phyloP scores from a whole-genome alignment of 768 basidiomycete species.

The Ephemerocybe angulata region DNA sequence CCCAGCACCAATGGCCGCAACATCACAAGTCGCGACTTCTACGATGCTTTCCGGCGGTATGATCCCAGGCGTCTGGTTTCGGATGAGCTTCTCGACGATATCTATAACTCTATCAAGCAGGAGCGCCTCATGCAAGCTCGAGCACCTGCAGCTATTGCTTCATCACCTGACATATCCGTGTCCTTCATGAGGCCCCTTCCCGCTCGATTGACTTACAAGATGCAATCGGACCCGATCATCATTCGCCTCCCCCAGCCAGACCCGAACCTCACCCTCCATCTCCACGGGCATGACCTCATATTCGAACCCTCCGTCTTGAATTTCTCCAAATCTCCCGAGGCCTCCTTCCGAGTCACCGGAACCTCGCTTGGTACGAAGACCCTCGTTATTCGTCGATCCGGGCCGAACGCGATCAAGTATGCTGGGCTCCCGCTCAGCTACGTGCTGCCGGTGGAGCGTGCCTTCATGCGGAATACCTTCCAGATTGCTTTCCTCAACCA shows the following conservation, averaged over 20 bases:
- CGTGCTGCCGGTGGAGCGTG: constrained; percentile 76
- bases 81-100: constrained; percentile 70
- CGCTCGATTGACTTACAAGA: constrained; percentile 76
- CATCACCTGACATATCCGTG: constrained; percentile 51
- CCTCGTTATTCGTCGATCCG: constrained; percentile 79
- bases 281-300: constrained; percentile 81
- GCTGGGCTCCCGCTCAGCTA: constrained; percentile 76
- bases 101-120: constrained; percentile 72
- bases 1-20: constrained; percentile 53
- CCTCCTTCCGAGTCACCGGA: constrained; percentile 90
- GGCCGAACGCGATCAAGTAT: constrained; percentile 81
- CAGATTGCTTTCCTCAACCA: constrained; percentile 82
- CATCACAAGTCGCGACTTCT: constrained; percentile 74
- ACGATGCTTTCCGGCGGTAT: constrained; percentile 75
- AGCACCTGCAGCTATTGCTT: constrained; percentile 33
- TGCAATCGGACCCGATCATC: constrained; percentile 84
- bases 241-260: constrained; percentile 85
- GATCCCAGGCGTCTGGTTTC: constrained; percentile 70
- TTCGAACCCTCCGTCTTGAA: constrained; percentile 85
- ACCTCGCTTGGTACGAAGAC: constrained; percentile 76
- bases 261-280: constrained; percentile 73
- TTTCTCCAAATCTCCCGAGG: constrained; percentile 75
- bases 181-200: constrained; percentile 74
- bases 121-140: constrained; percentile 75
- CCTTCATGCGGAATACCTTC: constrained; percentile 97